Conservation (phyloP, 2,329 filamentous ascomycete species). For the Colletotrichum cordylinicola region DNA sequence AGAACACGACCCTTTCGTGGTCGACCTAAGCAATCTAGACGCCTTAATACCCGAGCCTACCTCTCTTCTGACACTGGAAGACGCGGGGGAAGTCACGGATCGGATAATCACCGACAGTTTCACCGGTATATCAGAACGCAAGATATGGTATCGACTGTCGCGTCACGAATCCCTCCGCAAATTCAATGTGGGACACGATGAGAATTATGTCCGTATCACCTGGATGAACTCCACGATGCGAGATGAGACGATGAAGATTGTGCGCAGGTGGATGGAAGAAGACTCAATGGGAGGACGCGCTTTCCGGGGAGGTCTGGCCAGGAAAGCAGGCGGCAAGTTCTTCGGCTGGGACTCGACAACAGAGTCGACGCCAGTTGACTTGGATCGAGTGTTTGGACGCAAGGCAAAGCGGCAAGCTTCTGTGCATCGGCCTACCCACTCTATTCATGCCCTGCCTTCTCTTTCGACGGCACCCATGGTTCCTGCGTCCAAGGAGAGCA, state of each 20-base stretch:
- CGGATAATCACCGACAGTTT: constrained; percentile 58
- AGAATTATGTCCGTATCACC: constrained; percentile 63
- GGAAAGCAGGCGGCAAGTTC: constrained; percentile 49
- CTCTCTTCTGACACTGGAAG: neutral
- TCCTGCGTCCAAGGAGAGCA: constrained; percentile 4
- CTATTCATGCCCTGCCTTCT: constrained; percentile 1
- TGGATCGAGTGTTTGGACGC: constrained; percentile 50
- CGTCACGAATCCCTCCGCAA: constrained; percentile 63
- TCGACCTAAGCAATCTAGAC: constrained; percentile 40
- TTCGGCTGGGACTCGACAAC: constrained; percentile 66
- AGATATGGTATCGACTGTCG: constrained; percentile 70
- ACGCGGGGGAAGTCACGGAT: constrained; percentile 45
- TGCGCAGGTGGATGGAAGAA: constrained; percentile 71
- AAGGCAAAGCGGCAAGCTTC: constrained; percentile 31
- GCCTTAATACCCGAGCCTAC: constrained; percentile 34
- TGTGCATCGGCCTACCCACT: constrained; percentile 27
- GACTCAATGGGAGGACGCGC: constrained; percentile 62
- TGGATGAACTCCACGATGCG: constrained; percentile 64
- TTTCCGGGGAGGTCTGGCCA: constrained; percentile 42
- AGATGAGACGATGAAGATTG: constrained; percentile 60
- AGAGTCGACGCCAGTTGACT: constrained; percentile 50
- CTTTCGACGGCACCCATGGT: constrained; percentile 4
- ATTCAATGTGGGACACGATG: constrained; percentile 62
- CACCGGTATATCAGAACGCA: constrained; percentile 61
- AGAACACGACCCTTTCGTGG: constrained; percentile 15